These are phyloP conservation scores for Moniliella sp. DNA, from an alignment of 1,284 basidiomycete genomes.

Conservation along the genomic window DNA sequence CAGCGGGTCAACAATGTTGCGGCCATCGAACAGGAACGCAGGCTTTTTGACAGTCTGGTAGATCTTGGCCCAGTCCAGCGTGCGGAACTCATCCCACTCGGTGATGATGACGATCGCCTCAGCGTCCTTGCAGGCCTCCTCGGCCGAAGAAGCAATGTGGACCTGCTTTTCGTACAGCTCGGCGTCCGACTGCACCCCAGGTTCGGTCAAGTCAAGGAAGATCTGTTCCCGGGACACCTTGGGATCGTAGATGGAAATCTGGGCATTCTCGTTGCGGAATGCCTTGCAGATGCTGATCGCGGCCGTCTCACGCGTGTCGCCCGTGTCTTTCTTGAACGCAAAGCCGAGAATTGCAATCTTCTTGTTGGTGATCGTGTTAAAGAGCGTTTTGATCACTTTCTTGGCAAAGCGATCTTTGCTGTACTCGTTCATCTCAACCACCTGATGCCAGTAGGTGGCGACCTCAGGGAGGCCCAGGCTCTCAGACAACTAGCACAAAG, in stretches of 20 bases:
- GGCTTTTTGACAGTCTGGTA: slow-evolving; percentile 84
- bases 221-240: slow-evolving; percentile 43
- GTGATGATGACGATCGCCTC: slow-evolving; percentile 65
- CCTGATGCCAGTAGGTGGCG: slow-evolving; percentile 69
- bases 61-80: slow-evolving; percentile 67
- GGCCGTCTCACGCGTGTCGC: slow-evolving; percentile 60
- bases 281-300: slow-evolving; percentile 79
- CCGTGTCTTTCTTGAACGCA: slow-evolving; percentile 33
- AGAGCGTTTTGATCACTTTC: slow-evolving; percentile 46
- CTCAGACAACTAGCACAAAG: slow-evolving; percentile 48
- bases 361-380: slow-evolving; percentile 93
- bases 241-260: slow-evolving; percentile 75
- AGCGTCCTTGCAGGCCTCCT: slow-evolving; percentile 66
- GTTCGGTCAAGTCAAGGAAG: slow-evolving; percentile 40
- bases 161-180: slow-evolving; percentile 41
- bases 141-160: slow-evolving; percentile 50
- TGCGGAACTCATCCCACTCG: slow-evolving; percentile 67
- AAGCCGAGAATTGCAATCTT: slow-evolving; percentile 87
- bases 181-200: slow-evolving; percentile 38
- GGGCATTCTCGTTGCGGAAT: slow-evolving; percentile 72
- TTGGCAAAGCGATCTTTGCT: slow-evolving; percentile 32
- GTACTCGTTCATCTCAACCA: slow-evolving; percentile 33
- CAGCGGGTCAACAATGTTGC: slow-evolving; percentile 59
- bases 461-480: slow-evolving; percentile 82
- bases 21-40: slow-evolving; percentile 53